Conservation (phyloP, 2,329 filamentous ascomycete genomes). For the Talaromyces rugulosus region DNA sequence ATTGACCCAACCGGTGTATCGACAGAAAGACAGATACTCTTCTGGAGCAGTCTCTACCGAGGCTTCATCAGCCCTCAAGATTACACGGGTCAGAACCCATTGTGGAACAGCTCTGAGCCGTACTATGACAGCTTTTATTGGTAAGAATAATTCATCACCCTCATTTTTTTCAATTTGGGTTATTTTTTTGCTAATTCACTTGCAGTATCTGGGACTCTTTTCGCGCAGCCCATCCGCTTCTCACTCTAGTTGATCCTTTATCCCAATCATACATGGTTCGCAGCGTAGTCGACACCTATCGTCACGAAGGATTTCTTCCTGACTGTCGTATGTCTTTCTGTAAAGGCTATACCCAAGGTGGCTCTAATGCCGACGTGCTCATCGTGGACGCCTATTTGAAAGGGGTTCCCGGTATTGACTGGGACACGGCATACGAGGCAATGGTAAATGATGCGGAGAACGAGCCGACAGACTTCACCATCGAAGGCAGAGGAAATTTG, state of each 20-base stretch:
- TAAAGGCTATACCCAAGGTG: not conserved
- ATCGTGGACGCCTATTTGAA: not conserved
- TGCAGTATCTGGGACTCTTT: not conserved
- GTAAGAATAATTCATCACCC: not conserved
- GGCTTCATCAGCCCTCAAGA: no score
- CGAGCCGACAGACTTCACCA: no score
- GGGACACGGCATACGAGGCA: not conserved
- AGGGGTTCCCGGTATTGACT: not conserved
- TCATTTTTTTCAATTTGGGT: no score
- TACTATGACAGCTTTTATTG: no score
- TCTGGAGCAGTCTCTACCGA: no score
- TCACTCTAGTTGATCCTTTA: not conserved
- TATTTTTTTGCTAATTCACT: no score
- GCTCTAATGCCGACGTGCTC: not conserved
- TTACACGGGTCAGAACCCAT: no score
- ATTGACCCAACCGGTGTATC: no score
- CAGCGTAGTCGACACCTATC: not conserved
- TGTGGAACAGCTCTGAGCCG: no score
- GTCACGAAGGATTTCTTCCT: not conserved
- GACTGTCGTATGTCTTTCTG: not conserved
- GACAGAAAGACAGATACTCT: no score
- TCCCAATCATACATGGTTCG: not conserved
- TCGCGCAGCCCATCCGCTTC: constrained; percentile 50
- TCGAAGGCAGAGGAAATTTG: no score
- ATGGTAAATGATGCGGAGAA: no score